Conservation (phyloP, 805 yeast species). For the Ogataea minuta region DNA sequence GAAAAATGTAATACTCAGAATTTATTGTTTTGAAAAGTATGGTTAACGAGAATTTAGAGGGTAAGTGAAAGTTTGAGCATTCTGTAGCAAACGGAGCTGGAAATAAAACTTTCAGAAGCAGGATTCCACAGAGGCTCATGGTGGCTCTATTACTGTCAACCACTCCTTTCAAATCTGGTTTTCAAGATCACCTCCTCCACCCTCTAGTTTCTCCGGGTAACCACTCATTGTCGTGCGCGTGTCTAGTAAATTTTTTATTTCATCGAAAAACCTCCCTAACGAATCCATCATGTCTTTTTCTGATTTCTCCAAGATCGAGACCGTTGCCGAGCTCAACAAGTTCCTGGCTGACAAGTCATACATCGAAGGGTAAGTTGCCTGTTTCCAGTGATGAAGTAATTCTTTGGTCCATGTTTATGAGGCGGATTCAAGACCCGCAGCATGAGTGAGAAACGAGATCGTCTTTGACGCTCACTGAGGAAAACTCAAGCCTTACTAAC, state of each 20-base stretch:
- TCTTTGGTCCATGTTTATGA: constrained; percentile 96
- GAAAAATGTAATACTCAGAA: background rate
- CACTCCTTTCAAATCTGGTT: too few relatives aligned
- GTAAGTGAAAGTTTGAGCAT: too few relatives aligned
- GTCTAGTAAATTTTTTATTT: constrained; percentile 10
- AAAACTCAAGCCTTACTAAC: constrained; percentile 9
- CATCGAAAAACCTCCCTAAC: constrained; percentile 9
- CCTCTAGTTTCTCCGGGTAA: constrained; percentile 10
- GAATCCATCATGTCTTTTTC: constrained; percentile 62
- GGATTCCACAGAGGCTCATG: background rate
- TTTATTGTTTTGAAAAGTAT: too few relatives aligned
- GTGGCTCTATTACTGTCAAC: too few relatives aligned
- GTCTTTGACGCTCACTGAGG: constrained; percentile 39
- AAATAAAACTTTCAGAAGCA: too few relatives aligned
- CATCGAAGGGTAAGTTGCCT: constrained; percentile 83
- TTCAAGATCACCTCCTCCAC: background rate
- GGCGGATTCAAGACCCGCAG: constrained; percentile 95
- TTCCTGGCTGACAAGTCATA: constrained; percentile 91
- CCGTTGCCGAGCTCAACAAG: constrained; percentile 72
- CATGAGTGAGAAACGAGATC: constrained; percentile 70
- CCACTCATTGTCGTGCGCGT: constrained; percentile 13
- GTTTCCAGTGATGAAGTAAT: constrained; percentile 25
- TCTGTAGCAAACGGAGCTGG: too few relatives aligned
- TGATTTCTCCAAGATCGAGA: constrained; percentile 77
- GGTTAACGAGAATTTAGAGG: too few relatives aligned